These are phyloP conservation scores for Nicotiana otophora DNA, from an alignment of 257 asterid genomes.

Conservation along the genomic window DNA sequence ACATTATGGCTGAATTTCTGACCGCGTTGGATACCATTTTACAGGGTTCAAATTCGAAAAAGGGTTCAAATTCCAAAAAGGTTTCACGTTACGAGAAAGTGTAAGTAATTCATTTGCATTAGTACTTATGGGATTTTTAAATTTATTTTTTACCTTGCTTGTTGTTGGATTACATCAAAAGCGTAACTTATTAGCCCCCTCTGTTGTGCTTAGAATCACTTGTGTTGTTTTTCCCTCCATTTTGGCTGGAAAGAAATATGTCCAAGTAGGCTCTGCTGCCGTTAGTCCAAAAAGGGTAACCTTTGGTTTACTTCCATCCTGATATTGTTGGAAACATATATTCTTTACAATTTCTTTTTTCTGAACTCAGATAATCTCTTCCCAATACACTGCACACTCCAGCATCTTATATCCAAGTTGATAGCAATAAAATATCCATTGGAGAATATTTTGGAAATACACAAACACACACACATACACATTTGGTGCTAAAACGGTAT, in stretches of 20 bases:
- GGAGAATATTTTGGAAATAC: background rate
- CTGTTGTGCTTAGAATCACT: background rate
- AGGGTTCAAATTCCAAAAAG: constrained; percentile 48
- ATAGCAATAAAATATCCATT: background rate
- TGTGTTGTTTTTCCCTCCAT: background rate
- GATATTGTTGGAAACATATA: background rate
- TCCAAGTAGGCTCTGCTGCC: too few species aligned
- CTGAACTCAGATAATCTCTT: background rate
- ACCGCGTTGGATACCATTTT: constrained; percentile 19
- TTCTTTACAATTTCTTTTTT: too few species aligned
- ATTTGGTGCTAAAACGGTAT: too few species aligned
- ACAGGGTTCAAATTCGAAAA: constrained; percentile 61
- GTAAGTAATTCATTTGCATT: constrained; percentile 42
- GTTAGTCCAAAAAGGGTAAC: too few species aligned
- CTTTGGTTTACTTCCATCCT: background rate
- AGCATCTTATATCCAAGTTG: background rate
- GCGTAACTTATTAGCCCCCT: background rate
- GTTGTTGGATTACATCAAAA: background rate
- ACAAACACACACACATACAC: too few species aligned
- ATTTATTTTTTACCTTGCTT: background rate
- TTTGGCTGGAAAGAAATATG: background rate
- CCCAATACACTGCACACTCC: background rate
- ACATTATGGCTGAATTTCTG: constrained; percentile 5
- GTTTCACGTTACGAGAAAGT: constrained; percentile 38
- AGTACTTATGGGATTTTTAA: constrained; percentile 3